These are phyloP conservation scores for Botrytis sinoallii DNA, from an alignment of 2,329 filamentous ascomycete species.

Conservation along the genomic window DNA sequence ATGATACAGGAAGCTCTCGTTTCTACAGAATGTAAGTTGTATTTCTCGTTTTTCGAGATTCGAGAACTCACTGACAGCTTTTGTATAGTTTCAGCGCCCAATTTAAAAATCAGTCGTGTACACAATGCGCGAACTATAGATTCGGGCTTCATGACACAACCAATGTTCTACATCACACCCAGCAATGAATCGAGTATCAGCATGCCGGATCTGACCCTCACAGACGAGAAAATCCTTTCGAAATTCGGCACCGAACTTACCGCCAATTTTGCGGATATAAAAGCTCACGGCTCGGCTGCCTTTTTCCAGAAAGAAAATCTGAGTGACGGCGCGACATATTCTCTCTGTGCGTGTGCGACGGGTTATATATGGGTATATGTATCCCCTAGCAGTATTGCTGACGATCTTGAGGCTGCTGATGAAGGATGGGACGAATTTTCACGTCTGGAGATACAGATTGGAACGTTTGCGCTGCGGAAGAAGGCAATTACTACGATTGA, in stretches of 20 bases:
- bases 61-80: not conserved
- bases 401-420: not conserved
- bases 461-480: constrained; percentile 31
- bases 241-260: constrained; percentile 34
- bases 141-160: constrained; percentile 26
- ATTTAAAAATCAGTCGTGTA: constrained; percentile 29
- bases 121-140: constrained; percentile 24
- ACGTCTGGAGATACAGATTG: constrained; percentile 31
- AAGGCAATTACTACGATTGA: constrained; percentile 31
- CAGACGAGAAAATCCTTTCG: constrained; percentile 29
- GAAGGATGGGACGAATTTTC: constrained; percentile 20
- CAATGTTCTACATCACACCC: constrained; percentile 30
- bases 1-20: constrained; percentile 35
- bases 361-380: constrained; percentile 34
- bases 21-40: constrained; percentile 31
- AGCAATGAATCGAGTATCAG: constrained; percentile 32
- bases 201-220: constrained; percentile 30
- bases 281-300: constrained; percentile 27
- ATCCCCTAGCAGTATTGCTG: not conserved
- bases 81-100: constrained; percentile 29
- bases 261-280: constrained; percentile 35
- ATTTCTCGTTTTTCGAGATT: not conserved
- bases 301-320: constrained; percentile 32
- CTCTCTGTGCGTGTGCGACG: constrained; percentile 32
- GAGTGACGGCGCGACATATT: constrained; percentile 29